These are phyloP conservation scores for Saturnispora mendoncae DNA, from an alignment of 805 yeast genomes.

Conservation along the genomic window DNA sequence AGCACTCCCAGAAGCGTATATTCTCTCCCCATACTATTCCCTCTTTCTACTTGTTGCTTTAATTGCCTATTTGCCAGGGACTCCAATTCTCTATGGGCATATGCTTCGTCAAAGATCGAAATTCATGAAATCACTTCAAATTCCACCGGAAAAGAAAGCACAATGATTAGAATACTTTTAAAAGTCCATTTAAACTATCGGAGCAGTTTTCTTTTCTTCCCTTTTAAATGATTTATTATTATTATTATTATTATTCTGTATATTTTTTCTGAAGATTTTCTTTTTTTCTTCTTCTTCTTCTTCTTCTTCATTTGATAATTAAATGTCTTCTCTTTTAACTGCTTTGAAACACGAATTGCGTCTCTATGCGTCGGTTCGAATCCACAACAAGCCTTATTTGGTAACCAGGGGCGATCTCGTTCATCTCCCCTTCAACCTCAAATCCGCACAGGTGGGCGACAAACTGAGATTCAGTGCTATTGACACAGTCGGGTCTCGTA, in stretches of 20 bases:
- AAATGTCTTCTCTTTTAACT: conserved; percentile 3
- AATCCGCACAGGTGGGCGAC: conserved; percentile 77
- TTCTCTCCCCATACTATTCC: conserved; percentile 33
- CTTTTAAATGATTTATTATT: too few species aligned
- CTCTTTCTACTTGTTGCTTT: conserved; percentile 48
- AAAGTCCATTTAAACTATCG: too few species aligned
- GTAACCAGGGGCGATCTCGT: conserved; percentile 88
- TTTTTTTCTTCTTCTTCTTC: too few species aligned
- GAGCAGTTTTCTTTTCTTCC: too few species aligned
- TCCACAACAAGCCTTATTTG: conserved; percentile 77
- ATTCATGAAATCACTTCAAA: conserved; percentile 37
- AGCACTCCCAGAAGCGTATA: conserved; percentile 59
- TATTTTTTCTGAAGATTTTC: too few species aligned
- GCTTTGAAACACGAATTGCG: conserved; percentile 52
- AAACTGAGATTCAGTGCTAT: conserved; percentile 65
- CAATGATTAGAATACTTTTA: background rate
- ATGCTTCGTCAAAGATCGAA: conserved; percentile 85
- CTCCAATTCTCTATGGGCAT: conserved; percentile 74
- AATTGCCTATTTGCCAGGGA: conserved; percentile 74
- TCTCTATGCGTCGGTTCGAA: conserved; percentile 72
- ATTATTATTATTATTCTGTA: too few species aligned
- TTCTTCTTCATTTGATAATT: background rate
- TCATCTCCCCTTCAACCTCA: conserved; percentile 68
- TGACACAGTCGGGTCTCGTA: conserved; percentile 75
- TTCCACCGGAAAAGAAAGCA: background rate